Base-by-base conservation (phyloP, 116 monocot species). In the Zostera marina region DNA sequence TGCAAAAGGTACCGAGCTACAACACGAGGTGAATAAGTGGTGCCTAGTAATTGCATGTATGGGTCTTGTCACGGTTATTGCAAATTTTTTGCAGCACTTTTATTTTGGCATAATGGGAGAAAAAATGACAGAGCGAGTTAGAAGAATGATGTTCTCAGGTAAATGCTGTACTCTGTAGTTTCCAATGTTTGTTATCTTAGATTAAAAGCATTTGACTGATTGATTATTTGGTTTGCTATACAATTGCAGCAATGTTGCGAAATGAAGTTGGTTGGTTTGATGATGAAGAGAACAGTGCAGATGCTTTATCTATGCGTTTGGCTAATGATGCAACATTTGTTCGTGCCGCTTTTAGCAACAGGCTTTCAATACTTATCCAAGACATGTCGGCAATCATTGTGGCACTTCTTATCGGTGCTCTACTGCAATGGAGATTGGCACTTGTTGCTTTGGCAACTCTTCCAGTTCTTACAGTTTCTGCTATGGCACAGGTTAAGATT, bases 61-160 rank as follows among this genome's bases (percentile, higher is more conserved):
- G 80, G 87, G 83, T 38, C 41, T 86, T 39, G 78, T 87, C 45
- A 87, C 87, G 59, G 83, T 92, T 38, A 40, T 87, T 49, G 83
- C 81, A 23, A 83, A 92, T 68, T 80, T 86, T 65, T 72, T 92
- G 72, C 87, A 86, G 65, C 92, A 87, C 62, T 87, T 87, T 65
- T 87, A 87, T 74, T 92, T 87, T 76, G 87, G 87, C 58, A 87
- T 92, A 61, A 87, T 92, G 92, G 92, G 92, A n/a, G 92, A 92
- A 64, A 92, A 87, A 56, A 83, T 92, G 83, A 92, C 92, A 0
- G 83, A 82, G 54, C 80, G 92, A 42, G 76, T 92, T 8, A 73
- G 92, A 53, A 72, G 83, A 22, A 87, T 87, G 87, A 92, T 92
- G 92, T 92, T 92, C 53, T 86, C 80, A 76, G 92, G 92, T 87